Evolutionary conservation across 2,329 filamentous ascomycete species (phyloP), one percentile per base, ranked within the genome.

Genomic region (Cyphellophora attinorum): DNA sequence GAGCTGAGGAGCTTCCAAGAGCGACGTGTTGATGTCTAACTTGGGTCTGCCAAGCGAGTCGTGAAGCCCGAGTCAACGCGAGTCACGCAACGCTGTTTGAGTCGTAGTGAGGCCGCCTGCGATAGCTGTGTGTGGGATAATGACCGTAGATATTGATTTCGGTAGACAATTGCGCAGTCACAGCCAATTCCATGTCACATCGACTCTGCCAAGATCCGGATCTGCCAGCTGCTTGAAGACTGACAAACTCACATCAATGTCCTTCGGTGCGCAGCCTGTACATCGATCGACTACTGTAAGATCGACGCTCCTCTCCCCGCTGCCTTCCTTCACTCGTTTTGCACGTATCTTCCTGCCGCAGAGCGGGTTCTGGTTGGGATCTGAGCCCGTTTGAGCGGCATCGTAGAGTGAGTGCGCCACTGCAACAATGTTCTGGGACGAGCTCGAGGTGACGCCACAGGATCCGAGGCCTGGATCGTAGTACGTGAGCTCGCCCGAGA

Each of bases 241-340:
- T 11, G 59, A 50, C 16, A 60, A 56, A 8, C 62, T 68, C 5
- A 70, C 64, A 51, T 72, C 68, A 11, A 72, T 53, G 47, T 71
- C 68, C 15, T 57, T 63, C 5, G 60, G 56, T 39, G 56, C 42
- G 43, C 68, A 72, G 2, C 64, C 68, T 8, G 33, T 51, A 55
- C 80, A 85, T 33, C 79, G 66, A 57, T 85, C 81, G 5, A 84
- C 78, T 5, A 85, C 74, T 13, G 60, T 76, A 16, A 83, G 66
- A 44, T 77, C 73, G 10, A 76, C 65, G 27, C 67, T 76, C 31
- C 59, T 63, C 3, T 62, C 65, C n/a, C 61, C 61, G 14, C 15
- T 18, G 29, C 29, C 29, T 31, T 31, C 29, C 5, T 61, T 55
- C 42, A 65, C 52, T 38, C 76, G 61, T 30, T 58, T 63, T 17